These are phyloP conservation scores for Mucor ambiguus DNA, from an alignment of 371 early-diverging fungal genomes.

Conservation along the genomic window DNA sequence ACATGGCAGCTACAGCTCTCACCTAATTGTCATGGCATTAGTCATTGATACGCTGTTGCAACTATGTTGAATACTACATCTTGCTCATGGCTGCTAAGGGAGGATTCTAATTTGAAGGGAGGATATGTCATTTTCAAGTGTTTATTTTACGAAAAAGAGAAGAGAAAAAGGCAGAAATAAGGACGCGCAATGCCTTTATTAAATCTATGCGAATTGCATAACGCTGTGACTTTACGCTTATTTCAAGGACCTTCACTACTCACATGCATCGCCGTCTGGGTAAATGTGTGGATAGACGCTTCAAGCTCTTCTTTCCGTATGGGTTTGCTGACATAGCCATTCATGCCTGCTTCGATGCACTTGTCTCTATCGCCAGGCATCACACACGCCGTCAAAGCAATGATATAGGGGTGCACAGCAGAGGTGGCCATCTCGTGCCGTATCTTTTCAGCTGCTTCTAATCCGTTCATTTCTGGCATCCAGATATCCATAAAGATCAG, in stretches of 20 bases:
- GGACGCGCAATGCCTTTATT: slow-evolving; percentile 17
- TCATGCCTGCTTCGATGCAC: slow-evolving; percentile 50
- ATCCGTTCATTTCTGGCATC: slow-evolving; percentile 63
- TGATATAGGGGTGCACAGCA: slow-evolving; percentile 43
- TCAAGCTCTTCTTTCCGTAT: slow-evolving; percentile 53
- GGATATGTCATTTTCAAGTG: slow-evolving; percentile 18
- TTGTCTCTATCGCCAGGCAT: slow-evolving; percentile 60
- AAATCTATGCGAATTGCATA: background rate
- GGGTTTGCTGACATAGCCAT: slow-evolving; percentile 45
- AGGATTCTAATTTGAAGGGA: slow-evolving; percentile 22
- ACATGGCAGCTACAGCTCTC: slow-evolving; percentile 68
- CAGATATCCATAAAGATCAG: slow-evolving; percentile 58
- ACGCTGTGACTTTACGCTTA: background rate
- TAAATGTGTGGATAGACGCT: slow-evolving; percentile 27
- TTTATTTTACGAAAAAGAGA: background rate
- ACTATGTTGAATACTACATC: slow-evolving; percentile 25
- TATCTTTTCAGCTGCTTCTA: slow-evolving; percentile 49
- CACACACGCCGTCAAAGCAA: slow-evolving; percentile 60
- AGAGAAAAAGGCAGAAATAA: background rate
- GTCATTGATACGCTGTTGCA: background rate
- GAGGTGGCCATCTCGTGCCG: slow-evolving; percentile 35
- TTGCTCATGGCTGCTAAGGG: slow-evolving; percentile 33
- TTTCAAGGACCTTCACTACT: background rate
- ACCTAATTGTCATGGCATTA: slow-evolving; percentile 52
- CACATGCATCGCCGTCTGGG: slow-evolving; percentile 7